Evolutionary conservation across 2,329 filamentous ascomycete genomes (phyloP).

Genomic region (Pseudogymnoascus sp.): DNA sequence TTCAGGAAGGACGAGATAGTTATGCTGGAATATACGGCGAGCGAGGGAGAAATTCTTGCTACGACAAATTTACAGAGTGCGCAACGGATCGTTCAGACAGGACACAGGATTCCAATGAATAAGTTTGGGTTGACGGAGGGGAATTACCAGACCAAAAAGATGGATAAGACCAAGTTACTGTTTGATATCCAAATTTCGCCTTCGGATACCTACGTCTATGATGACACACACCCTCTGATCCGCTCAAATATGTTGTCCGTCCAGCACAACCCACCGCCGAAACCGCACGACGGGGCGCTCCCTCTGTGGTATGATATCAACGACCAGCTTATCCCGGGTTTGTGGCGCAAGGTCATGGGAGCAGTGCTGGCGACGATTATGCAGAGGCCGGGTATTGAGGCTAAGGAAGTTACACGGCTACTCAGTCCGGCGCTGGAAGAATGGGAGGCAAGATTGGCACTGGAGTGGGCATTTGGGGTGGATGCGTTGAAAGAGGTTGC

Average conservation of each 20-base stretch:
- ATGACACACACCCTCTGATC: constrained; percentile 39
- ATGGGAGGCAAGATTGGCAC: constrained; percentile 55
- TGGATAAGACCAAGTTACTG: constrained; percentile 58
- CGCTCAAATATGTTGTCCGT: constrained; percentile 16
- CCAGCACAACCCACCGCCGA: constrained; percentile 25
- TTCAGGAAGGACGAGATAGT: constrained; percentile 41
- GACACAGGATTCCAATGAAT: constrained; percentile 52
- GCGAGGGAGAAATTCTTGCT: constrained; percentile 62
- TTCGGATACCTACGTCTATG: constrained; percentile 51
- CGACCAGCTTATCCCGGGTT: constrained; percentile 48
- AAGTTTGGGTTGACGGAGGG: constrained; percentile 66
- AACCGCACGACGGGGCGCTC: constrained; percentile 43
- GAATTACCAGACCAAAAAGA: constrained; percentile 64
- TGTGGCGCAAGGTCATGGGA: constrained; percentile 60
- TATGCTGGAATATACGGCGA: constrained; percentile 48
- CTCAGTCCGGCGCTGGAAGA: constrained; percentile 54
- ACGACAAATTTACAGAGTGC: constrained; percentile 58
- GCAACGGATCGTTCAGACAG: constrained; percentile 48
- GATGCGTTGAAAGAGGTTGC: constrained; percentile 45
- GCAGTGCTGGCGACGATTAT: constrained; percentile 58
- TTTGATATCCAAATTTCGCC: constrained; percentile 57
- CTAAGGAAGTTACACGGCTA: constrained; percentile 47
- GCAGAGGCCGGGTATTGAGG: constrained; percentile 52
- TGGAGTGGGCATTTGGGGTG: constrained; percentile 47
- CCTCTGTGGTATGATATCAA: constrained; percentile 71